Conservation (phyloP, 306 rosid species). For the Rosa multiflora region DNA sequence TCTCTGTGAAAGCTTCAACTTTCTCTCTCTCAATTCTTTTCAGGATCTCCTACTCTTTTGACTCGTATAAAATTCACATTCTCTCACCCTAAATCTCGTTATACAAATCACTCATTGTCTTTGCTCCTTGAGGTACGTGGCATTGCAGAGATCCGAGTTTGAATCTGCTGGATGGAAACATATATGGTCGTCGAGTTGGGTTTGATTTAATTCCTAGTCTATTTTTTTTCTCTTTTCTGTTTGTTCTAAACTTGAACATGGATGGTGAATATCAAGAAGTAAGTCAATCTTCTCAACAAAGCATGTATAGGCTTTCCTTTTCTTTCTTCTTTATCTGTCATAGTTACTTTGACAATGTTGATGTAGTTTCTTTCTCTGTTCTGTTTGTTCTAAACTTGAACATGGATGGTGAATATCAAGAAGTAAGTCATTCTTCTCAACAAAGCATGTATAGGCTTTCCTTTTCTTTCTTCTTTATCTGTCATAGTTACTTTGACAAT, state of each 20-base stretch:
- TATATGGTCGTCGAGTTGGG: background rate
- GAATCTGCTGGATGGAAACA: background rate
- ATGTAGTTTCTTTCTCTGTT: background rate
- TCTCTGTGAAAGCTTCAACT: background rate
- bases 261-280: constrained; percentile 61
- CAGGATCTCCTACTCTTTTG: background rate
- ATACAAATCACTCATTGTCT: background rate
- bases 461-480: background rate
- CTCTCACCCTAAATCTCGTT: background rate
- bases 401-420: constrained; percentile 53
- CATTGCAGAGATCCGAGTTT: constrained; percentile 8
- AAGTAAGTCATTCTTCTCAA: constrained; percentile 31
- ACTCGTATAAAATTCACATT: background rate
- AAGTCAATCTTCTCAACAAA: background rate
- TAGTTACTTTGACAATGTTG: background rate
- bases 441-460: background rate
- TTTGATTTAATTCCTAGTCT: background rate
- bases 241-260: constrained; percentile 30
- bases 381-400: constrained; percentile 21
- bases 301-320: background rate
- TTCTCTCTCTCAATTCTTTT: background rate
- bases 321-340: background rate
- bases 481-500: background rate
- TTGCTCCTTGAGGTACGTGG: background rate
- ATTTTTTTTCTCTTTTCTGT: background rate